phyloP scores from a whole-genome alignment of 352 stramenopile species.

The Plasmopara muralis region DNA sequence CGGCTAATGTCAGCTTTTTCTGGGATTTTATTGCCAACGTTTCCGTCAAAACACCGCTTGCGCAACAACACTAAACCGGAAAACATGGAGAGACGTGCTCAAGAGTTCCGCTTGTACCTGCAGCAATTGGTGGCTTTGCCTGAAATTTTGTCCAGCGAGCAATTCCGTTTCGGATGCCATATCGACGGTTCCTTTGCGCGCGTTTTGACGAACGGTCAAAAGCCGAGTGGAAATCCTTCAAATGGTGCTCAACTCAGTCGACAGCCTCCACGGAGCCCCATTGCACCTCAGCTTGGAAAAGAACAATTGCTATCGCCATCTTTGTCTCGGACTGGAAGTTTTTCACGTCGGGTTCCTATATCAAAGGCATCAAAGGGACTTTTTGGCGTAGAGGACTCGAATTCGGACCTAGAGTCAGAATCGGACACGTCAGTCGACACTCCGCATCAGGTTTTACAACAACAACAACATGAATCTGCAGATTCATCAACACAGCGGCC shows the following conservation, averaged over 20 bases:
- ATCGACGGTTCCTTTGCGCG: conserved; percentile 43
- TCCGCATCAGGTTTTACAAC: conserved; percentile 12
- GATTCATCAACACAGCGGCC: conserved; percentile 16
- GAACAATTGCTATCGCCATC: conserved; percentile 7
- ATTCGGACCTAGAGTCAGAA: conserved; percentile 45
- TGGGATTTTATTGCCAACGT: conserved; percentile 45
- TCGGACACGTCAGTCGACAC: conserved; percentile 39
- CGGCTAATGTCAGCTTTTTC: conserved; percentile 31
- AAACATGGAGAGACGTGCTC: conserved; percentile 80
- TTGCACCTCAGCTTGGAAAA: conserved; percentile 14
- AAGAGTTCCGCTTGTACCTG: conserved; percentile 73
- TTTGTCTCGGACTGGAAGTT: conserved; percentile 16
- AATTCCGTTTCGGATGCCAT: conserved; percentile 61
- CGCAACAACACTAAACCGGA: conserved; percentile 78
- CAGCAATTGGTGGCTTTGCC: conserved; percentile 50
- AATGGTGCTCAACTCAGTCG: conserved; percentile 15
- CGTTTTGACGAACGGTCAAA: conserved; percentile 20
- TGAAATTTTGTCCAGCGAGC: conserved; percentile 43
- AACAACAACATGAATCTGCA: conserved; percentile 16
- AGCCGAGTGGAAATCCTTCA: conserved; percentile 3
- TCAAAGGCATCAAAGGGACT: conserved; percentile 31
- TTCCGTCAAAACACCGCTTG: conserved; percentile 67
- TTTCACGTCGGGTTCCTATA: conserved; percentile 12
- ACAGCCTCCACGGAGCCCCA: conserved; percentile 22
- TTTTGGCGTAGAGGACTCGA: conserved; percentile 48